A percentile compares a stretch with the other conserved stretches of the same genome.
Evolutionary conservation across 352 stramenopile species (phyloP).

Genomic region (Ophiocytium majus): DNA sequence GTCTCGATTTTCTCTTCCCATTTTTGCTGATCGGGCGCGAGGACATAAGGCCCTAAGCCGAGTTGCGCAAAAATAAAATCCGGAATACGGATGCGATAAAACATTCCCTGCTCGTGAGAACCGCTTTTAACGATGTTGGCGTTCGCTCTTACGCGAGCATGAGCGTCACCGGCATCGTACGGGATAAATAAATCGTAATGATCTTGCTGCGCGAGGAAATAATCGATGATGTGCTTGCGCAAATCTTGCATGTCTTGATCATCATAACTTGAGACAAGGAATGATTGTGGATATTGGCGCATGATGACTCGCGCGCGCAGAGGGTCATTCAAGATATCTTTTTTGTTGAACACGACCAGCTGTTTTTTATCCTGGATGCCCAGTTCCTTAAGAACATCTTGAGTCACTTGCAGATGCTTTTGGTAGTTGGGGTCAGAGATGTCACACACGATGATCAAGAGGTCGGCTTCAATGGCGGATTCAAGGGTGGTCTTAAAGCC

Average conservation of each 20-base stretch:
- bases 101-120: constrained; percentile 8
- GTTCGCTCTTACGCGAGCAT: neutral
- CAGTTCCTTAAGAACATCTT: constrained; percentile 5
- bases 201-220: neutral
- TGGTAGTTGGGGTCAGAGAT: constrained; percentile 10
- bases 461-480: neutral
- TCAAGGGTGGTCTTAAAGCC: neutral
- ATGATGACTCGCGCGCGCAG: neutral
- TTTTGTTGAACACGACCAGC: constrained; percentile 8
- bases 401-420: neutral
- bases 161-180: neutral
- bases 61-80: constrained; percentile 13
- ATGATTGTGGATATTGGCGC: neutral
- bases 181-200: constrained; percentile 13
- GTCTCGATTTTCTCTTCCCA: neutral
- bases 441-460: constrained; percentile 2
- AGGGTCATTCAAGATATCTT: neutral
- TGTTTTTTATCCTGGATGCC: neutral
- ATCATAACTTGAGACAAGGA: constrained; percentile 1
- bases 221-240: constrained; percentile 4
- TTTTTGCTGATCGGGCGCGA: neutral
- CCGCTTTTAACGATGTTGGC: neutral
- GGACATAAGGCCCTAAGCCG: neutral
- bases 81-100: constrained; percentile 14
- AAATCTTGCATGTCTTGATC: neutral